Conservation (phyloP, 768 basidiomycete species). For the Favolaschia claudopus region DNA sequence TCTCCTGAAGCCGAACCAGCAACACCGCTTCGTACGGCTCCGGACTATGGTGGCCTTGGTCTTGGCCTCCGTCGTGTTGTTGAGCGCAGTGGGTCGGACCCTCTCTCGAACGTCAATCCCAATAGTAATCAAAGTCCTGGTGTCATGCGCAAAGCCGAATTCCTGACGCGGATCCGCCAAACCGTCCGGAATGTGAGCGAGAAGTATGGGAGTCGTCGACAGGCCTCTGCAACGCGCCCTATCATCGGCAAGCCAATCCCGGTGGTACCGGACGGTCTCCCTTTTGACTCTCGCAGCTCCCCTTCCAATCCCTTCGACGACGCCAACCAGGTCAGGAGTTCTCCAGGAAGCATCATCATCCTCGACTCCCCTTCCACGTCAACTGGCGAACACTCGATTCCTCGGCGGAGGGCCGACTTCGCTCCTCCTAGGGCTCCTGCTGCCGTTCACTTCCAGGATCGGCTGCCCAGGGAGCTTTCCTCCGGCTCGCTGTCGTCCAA, state of each 20-base stretch:
- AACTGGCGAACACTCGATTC: constrained; percentile 70
- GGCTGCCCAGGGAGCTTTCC: constrained; percentile 45
- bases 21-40: constrained; percentile 17
- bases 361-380: constrained; percentile 71
- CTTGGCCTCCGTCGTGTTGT: constrained; percentile 60
- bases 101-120: constrained; percentile 33
- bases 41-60: constrained; percentile 44
- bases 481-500: constrained; percentile 43
- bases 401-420: constrained; percentile 73
- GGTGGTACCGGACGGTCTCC: constrained; percentile 36
- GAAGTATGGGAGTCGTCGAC: constrained; percentile 51
- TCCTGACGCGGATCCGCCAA: constrained; percentile 66
- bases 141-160: constrained; percentile 75
- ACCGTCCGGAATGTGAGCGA: constrained; percentile 77
- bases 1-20: constrained; percentile 23
- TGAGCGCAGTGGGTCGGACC: constrained; percentile 49
- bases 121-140: constrained; percentile 51
- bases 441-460: constrained; percentile 50
- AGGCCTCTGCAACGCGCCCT: constrained; percentile 47
- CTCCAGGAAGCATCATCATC: constrained; percentile 56
- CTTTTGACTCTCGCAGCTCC: constrained; percentile 43
- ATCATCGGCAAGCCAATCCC: constrained; percentile 68
- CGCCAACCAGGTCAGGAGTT: constrained; percentile 40
- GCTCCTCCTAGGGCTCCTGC: constrained; percentile 61
- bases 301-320: constrained; percentile 52